Conservation (phyloP, 331 rosid species). For the Saraca asoca region DNA sequence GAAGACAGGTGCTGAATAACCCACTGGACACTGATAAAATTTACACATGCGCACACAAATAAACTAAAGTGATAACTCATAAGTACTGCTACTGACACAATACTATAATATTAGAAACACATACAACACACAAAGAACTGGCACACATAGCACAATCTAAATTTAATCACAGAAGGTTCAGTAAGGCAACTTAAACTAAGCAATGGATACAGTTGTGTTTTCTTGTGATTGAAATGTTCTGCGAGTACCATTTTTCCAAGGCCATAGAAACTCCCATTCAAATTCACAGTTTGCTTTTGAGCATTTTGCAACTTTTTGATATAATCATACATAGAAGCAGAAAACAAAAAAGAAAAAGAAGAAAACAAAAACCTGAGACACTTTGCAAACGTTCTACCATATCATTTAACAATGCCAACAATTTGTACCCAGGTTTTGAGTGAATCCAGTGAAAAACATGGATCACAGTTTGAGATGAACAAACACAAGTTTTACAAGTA, state of each 20-base stretch:
- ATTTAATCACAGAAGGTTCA: no score
- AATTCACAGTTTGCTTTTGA: slow-evolving; percentile 4
- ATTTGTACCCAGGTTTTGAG: neutral
- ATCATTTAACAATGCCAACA: neutral
- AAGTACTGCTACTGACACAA: no score
- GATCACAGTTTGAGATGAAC: slow-evolving; percentile 7
- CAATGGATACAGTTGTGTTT: no score
- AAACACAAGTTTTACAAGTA: neutral
- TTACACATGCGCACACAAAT: neutral
- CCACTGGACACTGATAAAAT: neutral
- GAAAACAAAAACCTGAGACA: neutral
- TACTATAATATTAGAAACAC: no score
- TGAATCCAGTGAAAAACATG: slow-evolving; percentile 8
- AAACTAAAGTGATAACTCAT: no score
- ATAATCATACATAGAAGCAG: neutral
- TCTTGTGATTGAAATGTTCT: no score
- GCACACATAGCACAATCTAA: no score
- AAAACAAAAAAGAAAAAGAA: neutral
- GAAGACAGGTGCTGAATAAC: neutral
- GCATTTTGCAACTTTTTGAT: slow-evolving; percentile 20
- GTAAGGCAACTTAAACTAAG: no score
- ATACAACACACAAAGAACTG: no score
- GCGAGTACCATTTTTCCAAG: neutral
- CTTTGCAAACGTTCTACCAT: no score
- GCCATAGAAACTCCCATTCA: slow-evolving; percentile 19